phyloP scores from a whole-genome alignment of 345 rosid genomes.

The Eucalyptus viminalis region DNA sequence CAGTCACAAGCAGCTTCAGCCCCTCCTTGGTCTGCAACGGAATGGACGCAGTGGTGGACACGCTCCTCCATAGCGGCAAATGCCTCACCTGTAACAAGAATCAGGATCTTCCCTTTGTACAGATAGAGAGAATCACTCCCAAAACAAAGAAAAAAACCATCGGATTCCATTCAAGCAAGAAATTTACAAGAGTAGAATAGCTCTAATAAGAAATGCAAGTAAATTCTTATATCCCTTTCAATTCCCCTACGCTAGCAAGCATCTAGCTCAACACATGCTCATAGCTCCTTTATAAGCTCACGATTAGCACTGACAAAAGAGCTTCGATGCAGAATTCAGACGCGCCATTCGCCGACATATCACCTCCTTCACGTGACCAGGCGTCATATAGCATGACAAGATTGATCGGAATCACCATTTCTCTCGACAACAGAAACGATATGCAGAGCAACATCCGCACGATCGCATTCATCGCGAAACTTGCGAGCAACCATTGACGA shows the following conservation, averaged over 20 bases:
- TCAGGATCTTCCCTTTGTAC: background rate
- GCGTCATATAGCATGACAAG: background rate
- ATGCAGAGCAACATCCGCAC: background rate
- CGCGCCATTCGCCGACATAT: background rate
- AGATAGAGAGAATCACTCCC: background rate
- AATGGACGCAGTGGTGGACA: constrained; percentile 40
- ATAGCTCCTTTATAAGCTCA: background rate
- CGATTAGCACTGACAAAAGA: background rate
- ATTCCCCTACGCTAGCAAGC: background rate
- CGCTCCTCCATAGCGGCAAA: constrained; percentile 22
- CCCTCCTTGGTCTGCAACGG: constrained; percentile 49
- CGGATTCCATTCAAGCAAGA: background rate
- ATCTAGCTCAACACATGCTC: background rate
- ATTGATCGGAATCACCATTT: background rate
- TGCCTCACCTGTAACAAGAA: constrained; percentile 32
- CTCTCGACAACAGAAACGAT: background rate
- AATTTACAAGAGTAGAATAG: background rate
- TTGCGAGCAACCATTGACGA: background rate
- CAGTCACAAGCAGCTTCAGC: constrained; percentile 55
- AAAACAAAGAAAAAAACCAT: background rate
- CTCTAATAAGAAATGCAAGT: background rate
- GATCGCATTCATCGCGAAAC: background rate
- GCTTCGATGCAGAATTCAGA: background rate
- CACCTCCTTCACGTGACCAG: background rate
- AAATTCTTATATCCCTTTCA: background rate